Percentiles rank a stretch among this genome's conserved stretches.
These are phyloP conservation scores for Penicillium sp. DNA, from an alignment of 2,329 filamentous ascomycete genomes.

Conservation along the genomic window DNA sequence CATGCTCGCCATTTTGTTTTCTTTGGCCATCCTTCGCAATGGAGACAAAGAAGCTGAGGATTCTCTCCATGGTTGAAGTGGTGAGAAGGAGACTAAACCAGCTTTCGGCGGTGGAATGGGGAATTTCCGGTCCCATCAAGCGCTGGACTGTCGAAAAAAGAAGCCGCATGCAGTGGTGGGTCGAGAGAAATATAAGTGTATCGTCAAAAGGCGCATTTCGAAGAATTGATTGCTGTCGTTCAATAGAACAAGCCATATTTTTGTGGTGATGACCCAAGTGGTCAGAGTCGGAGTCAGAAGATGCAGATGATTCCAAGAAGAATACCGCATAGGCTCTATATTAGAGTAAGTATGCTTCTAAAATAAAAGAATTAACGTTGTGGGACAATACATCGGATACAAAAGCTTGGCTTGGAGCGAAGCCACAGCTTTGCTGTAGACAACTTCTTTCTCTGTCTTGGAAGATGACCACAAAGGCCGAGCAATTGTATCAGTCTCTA, in stretches of 20 bases:
- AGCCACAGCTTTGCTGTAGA: slow-evolving; percentile 27
- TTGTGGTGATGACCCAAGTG: neutral
- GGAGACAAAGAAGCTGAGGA: slow-evolving; percentile 26
- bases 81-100: slow-evolving; percentile 31
- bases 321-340: slow-evolving; percentile 26
- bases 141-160: slow-evolving; percentile 26
- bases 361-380: neutral
- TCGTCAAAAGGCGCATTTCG: slow-evolving; percentile 26
- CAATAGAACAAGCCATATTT: slow-evolving; percentile 8
- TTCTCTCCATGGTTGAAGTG: slow-evolving; percentile 27
- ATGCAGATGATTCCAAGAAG: slow-evolving; percentile 27
- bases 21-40: slow-evolving; percentile 21
- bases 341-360: neutral
- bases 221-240: slow-evolving; percentile 25
- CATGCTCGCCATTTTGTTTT: neutral
- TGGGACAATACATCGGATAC: slow-evolving; percentile 20
- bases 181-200: slow-evolving; percentile 23
- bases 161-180: slow-evolving; percentile 29
- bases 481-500: slow-evolving; percentile 21
- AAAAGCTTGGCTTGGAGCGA: slow-evolving; percentile 25
- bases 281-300: neutral
- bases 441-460: slow-evolving; percentile 28
- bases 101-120: slow-evolving; percentile 21
- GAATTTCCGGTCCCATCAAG: slow-evolving; percentile 29
- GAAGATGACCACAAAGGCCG: slow-evolving; percentile 23